Conservation (phyloP, 2,329 filamentous ascomycete species). For the Cladosporium oxysporum region DNA sequence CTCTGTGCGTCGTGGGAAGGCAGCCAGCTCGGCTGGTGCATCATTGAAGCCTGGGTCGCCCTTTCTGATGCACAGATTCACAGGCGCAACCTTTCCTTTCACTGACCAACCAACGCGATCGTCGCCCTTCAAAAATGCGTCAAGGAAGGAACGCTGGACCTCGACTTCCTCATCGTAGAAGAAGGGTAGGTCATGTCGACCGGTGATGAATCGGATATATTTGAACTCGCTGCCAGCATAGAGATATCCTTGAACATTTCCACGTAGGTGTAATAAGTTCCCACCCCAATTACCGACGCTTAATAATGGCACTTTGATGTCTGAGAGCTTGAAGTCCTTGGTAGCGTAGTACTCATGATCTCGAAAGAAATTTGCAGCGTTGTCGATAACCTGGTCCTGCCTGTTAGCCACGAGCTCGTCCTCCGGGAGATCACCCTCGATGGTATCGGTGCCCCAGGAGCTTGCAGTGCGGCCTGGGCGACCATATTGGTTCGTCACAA, state of each 20-base stretch:
- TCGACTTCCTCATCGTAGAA: conserved; percentile 71
- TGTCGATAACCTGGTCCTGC: conserved; percentile 43
- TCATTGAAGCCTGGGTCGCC: conserved; percentile 69
- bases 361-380: conserved; percentile 56
- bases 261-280: conserved; percentile 67
- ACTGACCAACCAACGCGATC: conserved; percentile 62
- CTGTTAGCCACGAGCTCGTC: conserved; percentile 55
- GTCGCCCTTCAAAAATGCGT: conserved; percentile 69
- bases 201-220: conserved; percentile 69
- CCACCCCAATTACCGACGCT: conserved; percentile 72
- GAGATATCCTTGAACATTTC: conserved; percentile 66
- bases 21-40: conserved; percentile 59
- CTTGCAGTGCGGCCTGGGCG: conserved; percentile 44
- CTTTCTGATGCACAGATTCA: conserved; percentile 63
- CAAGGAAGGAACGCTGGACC: conserved; percentile 66
- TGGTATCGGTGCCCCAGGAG: conserved; percentile 57
- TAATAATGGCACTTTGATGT: conserved; percentile 68
- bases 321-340: conserved; percentile 64
- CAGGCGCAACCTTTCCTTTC: conserved; percentile 60
- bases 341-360: conserved; percentile 66
- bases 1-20: conserved; percentile 58
- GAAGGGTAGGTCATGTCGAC: conserved; percentile 71
- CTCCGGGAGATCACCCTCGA: conserved; percentile 60
- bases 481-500: conserved; percentile 69
- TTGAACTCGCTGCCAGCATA: conserved; percentile 67